phyloP scores from a whole-genome alignment of 1,284 basidiomycete species.

The Apiotrichum akiyoshidainum region DNA sequence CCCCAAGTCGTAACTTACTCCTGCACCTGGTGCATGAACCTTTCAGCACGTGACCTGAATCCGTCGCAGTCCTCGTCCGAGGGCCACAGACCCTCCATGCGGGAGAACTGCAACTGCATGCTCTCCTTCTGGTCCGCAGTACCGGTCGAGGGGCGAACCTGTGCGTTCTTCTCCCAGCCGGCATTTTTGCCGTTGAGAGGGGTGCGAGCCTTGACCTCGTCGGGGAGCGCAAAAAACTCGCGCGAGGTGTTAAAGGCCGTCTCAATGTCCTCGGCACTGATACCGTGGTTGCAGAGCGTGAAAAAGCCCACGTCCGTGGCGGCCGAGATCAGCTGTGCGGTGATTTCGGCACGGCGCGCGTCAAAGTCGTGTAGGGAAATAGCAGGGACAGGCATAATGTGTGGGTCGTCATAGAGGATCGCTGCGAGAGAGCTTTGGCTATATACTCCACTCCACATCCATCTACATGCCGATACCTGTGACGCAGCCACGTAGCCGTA shows the following conservation, averaged over 20 bases:
- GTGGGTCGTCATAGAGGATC: background rate
- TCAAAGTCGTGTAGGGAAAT: conserved; percentile 40
- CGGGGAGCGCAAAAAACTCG: conserved; percentile 16
- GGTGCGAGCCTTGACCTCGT: conserved; percentile 17
- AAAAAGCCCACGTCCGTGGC: conserved; percentile 35
- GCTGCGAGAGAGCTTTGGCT: no score
- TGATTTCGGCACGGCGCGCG: conserved; percentile 28
- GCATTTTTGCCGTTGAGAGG: conserved; percentile 20
- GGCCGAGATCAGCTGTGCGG: conserved; percentile 30
- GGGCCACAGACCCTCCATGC: conserved; percentile 40
- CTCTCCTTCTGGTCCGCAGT: conserved; percentile 22
- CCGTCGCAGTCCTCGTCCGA: conserved; percentile 22
- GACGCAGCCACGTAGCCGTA: no score
- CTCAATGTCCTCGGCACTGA: conserved; percentile 11
- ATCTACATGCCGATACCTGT: no score
- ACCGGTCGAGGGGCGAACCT: conserved; percentile 20
- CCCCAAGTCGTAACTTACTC: conserved; percentile 17
- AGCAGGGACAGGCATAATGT: conserved; percentile 25
- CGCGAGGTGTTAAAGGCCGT: conserved; percentile 14
- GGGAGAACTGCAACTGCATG: conserved; percentile 29
- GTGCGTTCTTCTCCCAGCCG: conserved; percentile 22
- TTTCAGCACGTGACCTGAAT: conserved; percentile 22
- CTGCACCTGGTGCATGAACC: conserved; percentile 32
- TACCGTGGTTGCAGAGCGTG: conserved; percentile 19
- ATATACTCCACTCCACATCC: no score